Evolutionary conservation across 208 protist genomes (phyloP).

Genomic region (Acanthamoeba healyi): DNA sequence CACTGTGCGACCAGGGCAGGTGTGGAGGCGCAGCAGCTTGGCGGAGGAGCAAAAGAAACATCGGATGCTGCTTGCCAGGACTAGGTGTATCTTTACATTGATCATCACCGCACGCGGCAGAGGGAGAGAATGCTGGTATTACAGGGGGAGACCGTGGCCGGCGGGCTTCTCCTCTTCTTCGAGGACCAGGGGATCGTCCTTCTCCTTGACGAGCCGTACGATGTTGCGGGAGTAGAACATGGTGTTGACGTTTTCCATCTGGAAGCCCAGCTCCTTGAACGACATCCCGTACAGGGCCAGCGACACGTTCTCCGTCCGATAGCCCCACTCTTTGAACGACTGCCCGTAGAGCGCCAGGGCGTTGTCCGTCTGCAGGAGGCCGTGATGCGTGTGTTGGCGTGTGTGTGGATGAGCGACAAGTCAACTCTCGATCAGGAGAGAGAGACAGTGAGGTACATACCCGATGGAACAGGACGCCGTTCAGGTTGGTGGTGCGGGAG

Average conservation of each 20-base stretch:
- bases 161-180: conserved; percentile 48
- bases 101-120: no score
- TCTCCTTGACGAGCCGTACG: conserved; percentile 61
- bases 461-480: conserved; percentile 62
- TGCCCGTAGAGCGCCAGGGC: conserved; percentile 63
- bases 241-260: conserved; percentile 74
- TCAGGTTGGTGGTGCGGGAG: conserved; percentile 53
- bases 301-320: conserved; percentile 63
- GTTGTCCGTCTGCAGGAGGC: conserved; percentile 19
- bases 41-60: no score
- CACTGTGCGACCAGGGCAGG: no score
- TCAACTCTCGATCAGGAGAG: not conserved
- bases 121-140: no score
- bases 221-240: conserved; percentile 51
- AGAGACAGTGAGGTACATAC: not conserved
- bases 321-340: conserved; percentile 70
- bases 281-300: conserved; percentile 64
- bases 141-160: not conserved
- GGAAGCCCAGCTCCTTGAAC: conserved; percentile 64
- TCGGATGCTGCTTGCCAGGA: no score
- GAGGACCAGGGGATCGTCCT: conserved; percentile 18
- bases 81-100: no score
- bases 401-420: not conserved
- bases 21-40: no score
- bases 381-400: not conserved